These are phyloP conservation scores for Fusarium gaditjirri DNA, from an alignment of 2,329 filamentous ascomycete genomes.

Conservation along the genomic window DNA sequence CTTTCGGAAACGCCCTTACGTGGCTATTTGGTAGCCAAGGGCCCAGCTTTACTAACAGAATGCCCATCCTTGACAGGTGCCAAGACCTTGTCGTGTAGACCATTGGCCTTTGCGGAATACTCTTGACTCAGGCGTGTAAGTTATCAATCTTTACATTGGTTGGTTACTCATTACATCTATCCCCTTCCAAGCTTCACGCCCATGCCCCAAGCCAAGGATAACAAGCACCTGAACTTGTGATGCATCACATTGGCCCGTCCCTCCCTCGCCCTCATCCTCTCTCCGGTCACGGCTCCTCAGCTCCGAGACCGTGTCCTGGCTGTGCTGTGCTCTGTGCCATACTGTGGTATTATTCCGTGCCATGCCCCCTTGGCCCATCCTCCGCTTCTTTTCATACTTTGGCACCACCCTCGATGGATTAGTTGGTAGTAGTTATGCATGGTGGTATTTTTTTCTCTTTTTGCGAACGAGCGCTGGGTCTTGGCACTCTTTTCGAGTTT, in stretches of 20 bases:
- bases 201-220: slow-evolving; percentile 24
- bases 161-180: neutral
- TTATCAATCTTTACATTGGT: slow-evolving; percentile 33
- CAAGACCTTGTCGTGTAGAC: slow-evolving; percentile 26
- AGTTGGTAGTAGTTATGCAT: slow-evolving; percentile 23
- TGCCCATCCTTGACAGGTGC: slow-evolving; percentile 34
- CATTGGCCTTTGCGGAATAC: slow-evolving; percentile 12
- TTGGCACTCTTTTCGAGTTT: slow-evolving; percentile 25
- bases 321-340: neutral
- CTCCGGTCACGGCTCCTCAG: slow-evolving; percentile 25
- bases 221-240: slow-evolving; percentile 26
- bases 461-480: slow-evolving; percentile 11
- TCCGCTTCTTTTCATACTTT: slow-evolving; percentile 24
- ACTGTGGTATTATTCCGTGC: neutral
- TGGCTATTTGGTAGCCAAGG: slow-evolving; percentile 39
- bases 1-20: slow-evolving; percentile 37
- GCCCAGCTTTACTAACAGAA: slow-evolving; percentile 42
- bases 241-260: slow-evolving; percentile 36
- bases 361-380: slow-evolving; percentile 13
- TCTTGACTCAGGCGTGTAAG: slow-evolving; percentile 26
- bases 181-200: slow-evolving; percentile 17
- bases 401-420: slow-evolving; percentile 32
- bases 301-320: neutral
- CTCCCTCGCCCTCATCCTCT: neutral
- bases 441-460: slow-evolving; percentile 13